phyloP scores from a whole-genome alignment of 164 flowering plant species.

The Vitis cinerea region DNA sequence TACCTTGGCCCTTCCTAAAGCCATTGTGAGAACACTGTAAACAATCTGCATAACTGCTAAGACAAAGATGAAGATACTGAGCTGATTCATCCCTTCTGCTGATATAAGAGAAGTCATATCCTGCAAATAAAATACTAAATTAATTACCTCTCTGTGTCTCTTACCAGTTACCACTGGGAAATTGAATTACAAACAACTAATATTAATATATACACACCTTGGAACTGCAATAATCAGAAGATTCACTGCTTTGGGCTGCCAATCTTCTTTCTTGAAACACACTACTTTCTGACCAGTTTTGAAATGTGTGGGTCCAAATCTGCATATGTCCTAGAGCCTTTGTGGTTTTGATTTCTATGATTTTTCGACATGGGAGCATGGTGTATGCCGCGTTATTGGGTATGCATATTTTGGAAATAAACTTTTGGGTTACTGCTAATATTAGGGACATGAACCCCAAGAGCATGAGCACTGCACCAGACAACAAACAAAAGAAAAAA shows the following conservation, averaged over 20 bases:
- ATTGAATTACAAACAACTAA: background rate
- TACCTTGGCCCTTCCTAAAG: slow-evolving; percentile 40
- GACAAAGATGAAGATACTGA: slow-evolving; percentile 34
- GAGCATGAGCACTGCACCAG: slow-evolving; percentile 47
- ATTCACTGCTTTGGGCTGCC: background rate
- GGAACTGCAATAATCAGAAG: slow-evolving; percentile 13
- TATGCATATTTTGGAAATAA: slow-evolving; percentile 44
- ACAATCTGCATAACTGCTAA: slow-evolving; percentile 36
- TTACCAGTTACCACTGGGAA: background rate
- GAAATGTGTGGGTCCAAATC: background rate
- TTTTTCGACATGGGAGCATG: slow-evolving; percentile 54
- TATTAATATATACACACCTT: slow-evolving; percentile 8
- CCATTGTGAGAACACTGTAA: slow-evolving; percentile 29
- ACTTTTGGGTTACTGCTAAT: slow-evolving; percentile 34
- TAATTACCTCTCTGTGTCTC: too few relatives aligned
- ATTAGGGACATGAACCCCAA: slow-evolving; percentile 57
- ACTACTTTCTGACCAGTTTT: too few relatives aligned
- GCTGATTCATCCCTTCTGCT: slow-evolving; percentile 28
- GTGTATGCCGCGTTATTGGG: slow-evolving; percentile 27
- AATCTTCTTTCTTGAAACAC: slow-evolving; percentile 2
- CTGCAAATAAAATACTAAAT: slow-evolving; percentile 15
- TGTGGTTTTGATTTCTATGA: slow-evolving; percentile 8
- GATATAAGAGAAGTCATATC: slow-evolving; percentile 32
- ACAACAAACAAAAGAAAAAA: background rate
- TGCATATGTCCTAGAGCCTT: slow-evolving; percentile 1